These are phyloP conservation scores for Actinomucor elegans DNA, from an alignment of 371 early-diverging fungal genomes.

Conservation along the genomic window DNA sequence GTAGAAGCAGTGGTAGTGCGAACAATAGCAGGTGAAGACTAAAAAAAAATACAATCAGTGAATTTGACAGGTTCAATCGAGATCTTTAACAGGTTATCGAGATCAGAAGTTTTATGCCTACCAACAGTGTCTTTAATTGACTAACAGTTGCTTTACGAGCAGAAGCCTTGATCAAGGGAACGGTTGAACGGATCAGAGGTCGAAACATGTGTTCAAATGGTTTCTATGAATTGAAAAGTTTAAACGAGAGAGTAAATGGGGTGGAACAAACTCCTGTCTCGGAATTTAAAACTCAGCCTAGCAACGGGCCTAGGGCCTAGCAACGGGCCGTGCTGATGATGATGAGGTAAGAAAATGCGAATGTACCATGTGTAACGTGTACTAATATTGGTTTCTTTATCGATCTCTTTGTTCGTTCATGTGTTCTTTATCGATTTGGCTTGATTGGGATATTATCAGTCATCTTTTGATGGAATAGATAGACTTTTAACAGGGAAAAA, in stretches of 20 bases:
- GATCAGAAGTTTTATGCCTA: not conserved
- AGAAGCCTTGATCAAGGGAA: constrained; percentile 22
- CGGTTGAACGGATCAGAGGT: constrained; percentile 21
- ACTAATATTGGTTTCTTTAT: too few species aligned
- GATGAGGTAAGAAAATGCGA: too few species aligned
- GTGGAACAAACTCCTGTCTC: not conserved
- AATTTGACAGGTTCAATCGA: not conserved
- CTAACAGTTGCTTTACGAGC: not conserved
- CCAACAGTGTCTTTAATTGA: constrained; percentile 10
- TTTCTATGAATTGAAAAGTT: not conserved
- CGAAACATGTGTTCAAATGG: constrained; percentile 21
- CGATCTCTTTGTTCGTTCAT: too few species aligned
- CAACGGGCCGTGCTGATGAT: too few species aligned
- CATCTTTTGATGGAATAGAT: too few species aligned
- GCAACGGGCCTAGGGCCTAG: too few species aligned
- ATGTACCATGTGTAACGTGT: too few species aligned
- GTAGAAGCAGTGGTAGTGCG: constrained; percentile 3
- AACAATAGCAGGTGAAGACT: constrained; percentile 9
- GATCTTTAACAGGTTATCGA: constrained; percentile 3
- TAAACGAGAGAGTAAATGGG: not conserved
- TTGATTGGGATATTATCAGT: too few species aligned
- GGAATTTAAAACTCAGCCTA: too few species aligned
- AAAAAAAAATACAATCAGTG: not conserved
- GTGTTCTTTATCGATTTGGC: too few species aligned
- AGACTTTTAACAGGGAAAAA: too few species aligned